Evolutionary conservation across 345 rosid species (phyloP), one percentile per base, ranked within the genome.

Genomic region (Angophora floribunda): DNA sequence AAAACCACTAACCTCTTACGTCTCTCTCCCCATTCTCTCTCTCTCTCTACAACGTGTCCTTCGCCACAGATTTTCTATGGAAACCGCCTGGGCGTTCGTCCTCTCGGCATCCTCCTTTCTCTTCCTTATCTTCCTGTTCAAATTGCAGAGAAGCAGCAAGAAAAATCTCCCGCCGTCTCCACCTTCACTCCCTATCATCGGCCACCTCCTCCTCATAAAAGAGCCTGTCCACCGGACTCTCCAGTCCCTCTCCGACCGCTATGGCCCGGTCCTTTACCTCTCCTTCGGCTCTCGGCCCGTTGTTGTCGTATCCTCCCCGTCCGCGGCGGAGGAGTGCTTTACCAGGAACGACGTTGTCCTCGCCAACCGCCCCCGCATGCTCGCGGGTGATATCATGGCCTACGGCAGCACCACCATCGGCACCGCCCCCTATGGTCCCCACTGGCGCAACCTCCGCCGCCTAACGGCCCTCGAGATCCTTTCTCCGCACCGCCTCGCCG

Each of bases 161-260:
- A 85, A 75, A 51, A 91, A 90, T 86, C 93, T 90, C 85, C 94
- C 94, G 50, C 95, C 94, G 55, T 88, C 87, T 41, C 94, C 94
- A 30, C 90, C 91, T 2, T 86, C 91, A 13, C 89, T 94, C 14
- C 95, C 94, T n/a, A 87, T 92, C 13, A 87, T 94, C 4, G 94
- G 94, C 70, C 94, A 93, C 86, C 94, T 94, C 87, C 47, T 88
- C 91, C 94, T 93, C 51, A 87, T 93, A 32, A 91, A 89, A 55
- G 88, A 89, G 57, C 95, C 94, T 14, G 63, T 93, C 63, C 87
- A 91, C 91, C 87, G 88, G 14, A 87, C 93, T 16, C 90, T 94
- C 3, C 55, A 91, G 4, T 9, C 45, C 26, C 70, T 93, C 52
- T 88, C 92, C 22, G 30, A n/a, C 22, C 88, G 89, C 49, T n/a